These are phyloP conservation scores for Physcomitrium patens DNA, from an alignment of 225 moss, liverwort and hornwort species.

Conservation along the genomic window DNA sequence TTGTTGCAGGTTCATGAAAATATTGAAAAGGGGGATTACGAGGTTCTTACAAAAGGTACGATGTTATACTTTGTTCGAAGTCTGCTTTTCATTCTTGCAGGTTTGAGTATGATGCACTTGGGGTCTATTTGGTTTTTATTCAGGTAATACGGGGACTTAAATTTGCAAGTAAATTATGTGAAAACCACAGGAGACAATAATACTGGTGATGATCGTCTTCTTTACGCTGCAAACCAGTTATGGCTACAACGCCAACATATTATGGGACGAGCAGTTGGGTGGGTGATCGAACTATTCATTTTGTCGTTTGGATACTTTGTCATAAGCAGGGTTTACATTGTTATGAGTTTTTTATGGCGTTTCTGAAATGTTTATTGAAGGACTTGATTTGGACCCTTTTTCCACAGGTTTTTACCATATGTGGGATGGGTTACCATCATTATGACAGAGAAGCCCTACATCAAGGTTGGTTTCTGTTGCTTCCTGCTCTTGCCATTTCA, in stretches of 20 bases:
- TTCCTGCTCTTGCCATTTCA: conserved; percentile 17
- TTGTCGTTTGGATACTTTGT: too few relatives aligned
- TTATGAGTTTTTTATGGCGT: too few relatives aligned
- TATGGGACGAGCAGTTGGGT: conserved; percentile 75
- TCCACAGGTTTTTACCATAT: conserved; percentile 87
- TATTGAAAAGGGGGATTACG: conserved; percentile 21
- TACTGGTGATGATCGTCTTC: conserved; percentile 61
- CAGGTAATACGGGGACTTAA: too few relatives aligned
- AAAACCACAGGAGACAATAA: conserved; percentile 58
- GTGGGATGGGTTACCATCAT: conserved; percentile 99
- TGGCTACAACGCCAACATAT: conserved; percentile 73
- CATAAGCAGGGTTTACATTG: too few relatives aligned
- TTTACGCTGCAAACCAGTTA: conserved; percentile 71
- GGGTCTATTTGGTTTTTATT: too few relatives aligned
- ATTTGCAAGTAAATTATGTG: too few relatives aligned
- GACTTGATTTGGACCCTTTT: conserved; percentile 5
- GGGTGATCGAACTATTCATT: not conserved
- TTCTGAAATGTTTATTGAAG: not conserved
- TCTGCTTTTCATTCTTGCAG: too few relatives aligned
- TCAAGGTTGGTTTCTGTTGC: conserved; percentile 68
- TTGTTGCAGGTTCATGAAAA: conserved; percentile 32
- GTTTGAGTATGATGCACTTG: too few relatives aligned
- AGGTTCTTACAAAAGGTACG: conserved; percentile 35
- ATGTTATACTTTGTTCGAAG: too few relatives aligned
- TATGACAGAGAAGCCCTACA: conserved; percentile 98